Conservation (phyloP, 2,329 filamentous ascomycete species). For the Hypoxylon sp. region DNA sequence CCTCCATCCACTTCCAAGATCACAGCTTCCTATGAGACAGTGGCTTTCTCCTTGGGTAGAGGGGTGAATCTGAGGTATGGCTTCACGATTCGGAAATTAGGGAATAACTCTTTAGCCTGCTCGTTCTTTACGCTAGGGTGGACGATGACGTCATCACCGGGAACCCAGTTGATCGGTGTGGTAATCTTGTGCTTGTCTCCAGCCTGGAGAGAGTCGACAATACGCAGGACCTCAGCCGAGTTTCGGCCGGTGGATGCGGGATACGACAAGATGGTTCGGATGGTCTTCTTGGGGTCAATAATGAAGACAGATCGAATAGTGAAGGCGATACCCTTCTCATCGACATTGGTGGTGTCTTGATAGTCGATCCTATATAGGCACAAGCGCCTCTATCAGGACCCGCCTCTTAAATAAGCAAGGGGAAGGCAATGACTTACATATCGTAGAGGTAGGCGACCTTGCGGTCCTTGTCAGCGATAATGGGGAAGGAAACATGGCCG, state of each 20-base stretch:
- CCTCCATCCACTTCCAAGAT: neutral
- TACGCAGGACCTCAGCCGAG: conserved; percentile 82
- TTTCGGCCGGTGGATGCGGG: conserved; percentile 91
- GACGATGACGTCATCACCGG: conserved; percentile 92
- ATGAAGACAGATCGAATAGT: conserved; percentile 96
- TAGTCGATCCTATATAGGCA: conserved; percentile 74
- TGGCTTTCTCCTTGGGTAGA: conserved; percentile 69
- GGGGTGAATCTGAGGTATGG: conserved; percentile 82
- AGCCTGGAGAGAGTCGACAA: conserved; percentile 83
- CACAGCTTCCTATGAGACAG: conserved; percentile 50
- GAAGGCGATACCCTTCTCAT: conserved; percentile 87
- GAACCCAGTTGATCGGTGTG: conserved; percentile 91
- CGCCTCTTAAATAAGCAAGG: neutral
- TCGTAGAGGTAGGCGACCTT: conserved; percentile 83
- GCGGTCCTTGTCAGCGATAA: conserved; percentile 84
- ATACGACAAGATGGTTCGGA: conserved; percentile 92
- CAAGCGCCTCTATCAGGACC: conserved; percentile 2
- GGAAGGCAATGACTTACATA: conserved; percentile 69
- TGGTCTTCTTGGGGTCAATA: conserved; percentile 94
- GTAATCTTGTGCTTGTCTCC: conserved; percentile 91
- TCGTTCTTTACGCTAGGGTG: conserved; percentile 86
- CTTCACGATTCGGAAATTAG: conserved; percentile 78
- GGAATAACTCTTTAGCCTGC: conserved; percentile 90
- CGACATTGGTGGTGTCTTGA: conserved; percentile 85
- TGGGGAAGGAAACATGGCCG: conserved; percentile 80